Percentiles rank a stretch among this genome's conserved stretches.
phyloP scores from a whole-genome alignment of 139 green algal genomes.

The Penium margaritaceum region DNA sequence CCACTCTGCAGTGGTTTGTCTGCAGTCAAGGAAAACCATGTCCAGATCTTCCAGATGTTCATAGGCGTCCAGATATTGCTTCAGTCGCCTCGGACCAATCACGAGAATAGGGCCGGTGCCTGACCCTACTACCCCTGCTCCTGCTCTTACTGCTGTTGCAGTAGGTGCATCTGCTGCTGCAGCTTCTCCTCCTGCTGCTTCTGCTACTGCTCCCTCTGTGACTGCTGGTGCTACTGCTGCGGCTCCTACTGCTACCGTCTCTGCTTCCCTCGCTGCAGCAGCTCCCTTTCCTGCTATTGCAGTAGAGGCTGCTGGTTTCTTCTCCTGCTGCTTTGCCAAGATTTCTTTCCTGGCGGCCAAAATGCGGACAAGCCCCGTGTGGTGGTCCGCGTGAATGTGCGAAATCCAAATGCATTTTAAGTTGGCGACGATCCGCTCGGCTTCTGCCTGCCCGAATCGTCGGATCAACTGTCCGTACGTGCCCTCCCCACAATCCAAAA shows the following conservation, averaged over 20 bases:
- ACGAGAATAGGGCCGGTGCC: conserved; percentile 57
- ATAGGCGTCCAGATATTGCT: conserved; percentile 61
- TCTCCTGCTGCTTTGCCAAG: conserved; percentile 41
- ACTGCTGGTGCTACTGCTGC: no score
- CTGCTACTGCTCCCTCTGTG: no score
- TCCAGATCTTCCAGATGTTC: conserved; percentile 55
- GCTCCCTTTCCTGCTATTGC: no score
- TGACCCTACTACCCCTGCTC: no score
- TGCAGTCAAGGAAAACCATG: conserved; percentile 63
- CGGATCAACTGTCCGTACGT: conserved; percentile 71
- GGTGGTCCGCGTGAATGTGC: conserved; percentile 97
- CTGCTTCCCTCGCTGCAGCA: no score
- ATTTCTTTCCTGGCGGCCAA: conserved; percentile 50
- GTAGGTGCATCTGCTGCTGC: no score
- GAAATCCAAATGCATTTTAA: conserved; percentile 74
- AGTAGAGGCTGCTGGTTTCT: no score
- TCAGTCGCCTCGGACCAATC: conserved; percentile 70
- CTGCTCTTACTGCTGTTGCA: no score
- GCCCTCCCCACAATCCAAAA: conserved; percentile 89
- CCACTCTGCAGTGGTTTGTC: conserved; percentile 18
- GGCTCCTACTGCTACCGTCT: no score
- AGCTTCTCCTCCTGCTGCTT: no score
- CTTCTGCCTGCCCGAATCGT: conserved; percentile 52
- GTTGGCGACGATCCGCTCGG: conserved; percentile 35
- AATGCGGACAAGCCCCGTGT: conserved; percentile 72